phyloP scores from a whole-genome alignment of 2,329 filamentous ascomycete species.

The Aspergillus neoniger region DNA sequence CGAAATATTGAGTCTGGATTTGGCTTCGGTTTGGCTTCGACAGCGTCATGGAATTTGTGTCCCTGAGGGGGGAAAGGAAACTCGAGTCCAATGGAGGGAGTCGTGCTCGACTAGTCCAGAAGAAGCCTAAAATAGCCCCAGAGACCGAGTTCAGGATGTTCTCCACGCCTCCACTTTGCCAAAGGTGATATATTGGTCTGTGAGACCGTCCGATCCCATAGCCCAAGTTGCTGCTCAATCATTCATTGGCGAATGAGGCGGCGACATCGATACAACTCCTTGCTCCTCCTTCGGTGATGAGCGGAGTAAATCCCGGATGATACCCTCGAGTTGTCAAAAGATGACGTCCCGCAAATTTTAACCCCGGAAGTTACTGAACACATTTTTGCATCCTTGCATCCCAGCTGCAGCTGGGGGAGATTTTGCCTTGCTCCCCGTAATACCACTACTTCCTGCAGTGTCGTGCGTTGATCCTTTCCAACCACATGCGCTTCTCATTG shows the following conservation, averaged over 20 bases:
- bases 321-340: constrained; percentile 3
- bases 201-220: constrained; percentile 11
- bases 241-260: not conserved
- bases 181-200: constrained; percentile 17
- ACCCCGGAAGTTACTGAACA: not conserved
- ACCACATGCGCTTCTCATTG: no score
- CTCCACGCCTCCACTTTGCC: constrained; percentile 25
- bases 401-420: not conserved
- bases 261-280: not conserved
- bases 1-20: not conserved
- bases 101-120: constrained; percentile 6
- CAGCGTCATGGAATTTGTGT: not conserved
- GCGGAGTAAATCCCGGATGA: not conserved
- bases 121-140: constrained; percentile 6
- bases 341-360: not conserved
- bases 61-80: not conserved
- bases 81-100: not conserved
- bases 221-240: not conserved
- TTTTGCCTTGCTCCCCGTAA: not conserved
- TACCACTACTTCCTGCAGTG: not conserved
- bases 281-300: not conserved
- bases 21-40: not conserved
- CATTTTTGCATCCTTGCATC: constrained; percentile 1
- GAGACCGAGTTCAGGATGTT: constrained; percentile 11
- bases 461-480: not conserved